Conservation (phyloP, 495 filamentous ascomycete genomes). For the Pseudotulostoma volvatum region DNA sequence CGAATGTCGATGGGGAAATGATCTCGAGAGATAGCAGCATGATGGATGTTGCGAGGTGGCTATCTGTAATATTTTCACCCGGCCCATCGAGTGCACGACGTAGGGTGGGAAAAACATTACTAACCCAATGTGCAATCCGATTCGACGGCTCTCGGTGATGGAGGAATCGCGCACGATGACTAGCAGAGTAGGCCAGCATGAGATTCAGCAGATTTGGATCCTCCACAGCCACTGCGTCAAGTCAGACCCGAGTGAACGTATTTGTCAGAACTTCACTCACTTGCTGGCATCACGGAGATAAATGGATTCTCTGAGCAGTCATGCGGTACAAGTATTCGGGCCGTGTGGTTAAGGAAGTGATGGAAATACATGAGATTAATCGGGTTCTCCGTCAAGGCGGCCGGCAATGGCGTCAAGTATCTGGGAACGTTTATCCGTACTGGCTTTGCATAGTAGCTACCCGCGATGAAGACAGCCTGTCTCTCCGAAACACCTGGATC, state of each 20-base stretch:
- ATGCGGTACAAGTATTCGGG: slow-evolving; percentile 56
- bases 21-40: slow-evolving; percentile 80
- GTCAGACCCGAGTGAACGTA: neutral
- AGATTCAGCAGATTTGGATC: slow-evolving; percentile 58
- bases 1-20: slow-evolving; percentile 67
- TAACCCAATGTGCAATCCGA: slow-evolving; percentile 63
- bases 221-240: slow-evolving; percentile 42
- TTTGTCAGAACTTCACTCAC: slow-evolving; percentile 37
- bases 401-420: slow-evolving; percentile 48
- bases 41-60: slow-evolving; percentile 67
- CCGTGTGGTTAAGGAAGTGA: slow-evolving; percentile 70
- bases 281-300: slow-evolving; percentile 48
- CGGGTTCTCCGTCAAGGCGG: slow-evolving; percentile 50
- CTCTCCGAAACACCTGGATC: slow-evolving; percentile 31
- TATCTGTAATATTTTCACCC: slow-evolving; percentile 48
- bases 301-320: slow-evolving; percentile 64
- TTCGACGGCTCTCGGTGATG: slow-evolving; percentile 58
- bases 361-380: slow-evolving; percentile 68
- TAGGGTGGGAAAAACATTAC: slow-evolving; percentile 61
- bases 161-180: slow-evolving; percentile 63
- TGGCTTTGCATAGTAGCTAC: slow-evolving; percentile 52
- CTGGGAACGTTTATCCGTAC: slow-evolving; percentile 52
- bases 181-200: slow-evolving; percentile 67
- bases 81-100: slow-evolving; percentile 43
- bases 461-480: slow-evolving; percentile 34